phyloP scores from a whole-genome alignment of 176 grass and related monocot genomes.

The Elymus sibiricus region DNA sequence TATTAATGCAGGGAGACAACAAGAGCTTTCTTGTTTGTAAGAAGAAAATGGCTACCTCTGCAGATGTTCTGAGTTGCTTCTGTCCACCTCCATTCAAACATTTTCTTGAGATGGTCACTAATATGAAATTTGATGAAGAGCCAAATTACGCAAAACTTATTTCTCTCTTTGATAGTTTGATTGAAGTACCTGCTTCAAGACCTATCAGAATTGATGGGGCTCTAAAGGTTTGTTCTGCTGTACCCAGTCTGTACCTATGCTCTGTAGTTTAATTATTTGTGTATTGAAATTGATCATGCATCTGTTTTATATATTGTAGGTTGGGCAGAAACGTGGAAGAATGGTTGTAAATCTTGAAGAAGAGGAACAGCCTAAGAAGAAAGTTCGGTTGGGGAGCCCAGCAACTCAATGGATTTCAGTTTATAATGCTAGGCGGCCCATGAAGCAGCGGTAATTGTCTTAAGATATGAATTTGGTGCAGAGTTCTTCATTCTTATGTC shows the following conservation, averaged over 20 bases:
- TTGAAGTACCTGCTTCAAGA: constrained; percentile 58
- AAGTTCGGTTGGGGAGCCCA: constrained; percentile 63
- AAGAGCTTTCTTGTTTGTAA: constrained; percentile 95
- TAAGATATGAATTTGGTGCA: constrained; percentile 4
- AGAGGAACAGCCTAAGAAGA: constrained; percentile 82
- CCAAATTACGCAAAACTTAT: constrained; percentile 83
- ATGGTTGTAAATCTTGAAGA: constrained; percentile 63
- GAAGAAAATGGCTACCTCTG: constrained; percentile 84
- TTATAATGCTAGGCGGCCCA: constrained; percentile 76
- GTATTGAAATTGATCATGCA: not conserved
- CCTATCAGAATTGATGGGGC: constrained; percentile 88
- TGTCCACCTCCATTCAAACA: constrained; percentile 84
- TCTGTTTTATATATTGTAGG: constrained; percentile 38
- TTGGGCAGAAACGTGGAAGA: constrained; percentile 85
- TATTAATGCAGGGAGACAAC: constrained; percentile 68
- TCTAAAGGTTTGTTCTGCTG: constrained; percentile 58
- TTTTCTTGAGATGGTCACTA: constrained; percentile 79
- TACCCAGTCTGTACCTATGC: not conserved
- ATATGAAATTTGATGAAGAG: constrained; percentile 90
- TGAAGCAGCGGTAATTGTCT: constrained; percentile 76
- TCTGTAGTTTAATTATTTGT: constrained; percentile 2
- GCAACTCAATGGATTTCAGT: constrained; percentile 90
- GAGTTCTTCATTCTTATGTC: not conserved
- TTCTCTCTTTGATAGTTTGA: constrained; percentile 76
- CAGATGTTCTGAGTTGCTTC: constrained; percentile 60